Conservation (phyloP, 768 basidiomycete species). For the Kwoniella europaea region DNA sequence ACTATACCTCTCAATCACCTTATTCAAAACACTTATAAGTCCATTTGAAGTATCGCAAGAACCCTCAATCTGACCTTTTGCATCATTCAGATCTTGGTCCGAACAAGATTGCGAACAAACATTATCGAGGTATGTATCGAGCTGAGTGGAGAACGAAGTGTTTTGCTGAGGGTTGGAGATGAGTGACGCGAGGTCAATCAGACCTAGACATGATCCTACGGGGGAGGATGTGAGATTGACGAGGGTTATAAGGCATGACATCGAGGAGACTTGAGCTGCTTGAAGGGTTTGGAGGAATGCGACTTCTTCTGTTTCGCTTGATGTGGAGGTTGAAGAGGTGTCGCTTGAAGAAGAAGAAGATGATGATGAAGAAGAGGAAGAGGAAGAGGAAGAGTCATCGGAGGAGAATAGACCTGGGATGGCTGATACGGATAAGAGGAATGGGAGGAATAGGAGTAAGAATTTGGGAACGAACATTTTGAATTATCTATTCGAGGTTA, state of each 20-base stretch:
- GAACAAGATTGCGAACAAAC: constrained; percentile 42
- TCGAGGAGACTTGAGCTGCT: constrained; percentile 42
- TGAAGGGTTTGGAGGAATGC: constrained; percentile 47
- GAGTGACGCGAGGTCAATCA: constrained; percentile 41
- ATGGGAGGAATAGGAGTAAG: constrained; percentile 1
- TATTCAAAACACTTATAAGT: constrained; percentile 37
- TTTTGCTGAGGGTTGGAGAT: constrained; percentile 34
- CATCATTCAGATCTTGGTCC: constrained; percentile 35
- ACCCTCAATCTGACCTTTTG: constrained; percentile 29
- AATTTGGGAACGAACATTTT: neutral
- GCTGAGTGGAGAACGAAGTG: constrained; percentile 42
- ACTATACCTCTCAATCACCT: constrained; percentile 43
- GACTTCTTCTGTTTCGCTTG: constrained; percentile 27
- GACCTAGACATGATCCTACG: constrained; percentile 50
- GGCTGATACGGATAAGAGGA: constrained; percentile 12
- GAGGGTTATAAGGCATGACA: constrained; percentile 53
- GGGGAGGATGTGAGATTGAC: constrained; percentile 53
- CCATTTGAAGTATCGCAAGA: constrained; percentile 36
- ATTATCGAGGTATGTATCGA: constrained; percentile 39
- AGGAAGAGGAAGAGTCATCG: constrained; percentile 13
- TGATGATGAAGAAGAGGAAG: constrained; percentile 12
- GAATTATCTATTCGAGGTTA: neutral
- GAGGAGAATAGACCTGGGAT: constrained; percentile 11
- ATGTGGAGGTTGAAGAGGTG: neutral
- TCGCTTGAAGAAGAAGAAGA: constrained; percentile 3